A percentile compares a stretch with the other conserved stretches of the same genome.
Evolutionary conservation across 1,284 basidiomycete species (phyloP).

Genomic region (Vanrija sp.): DNA sequence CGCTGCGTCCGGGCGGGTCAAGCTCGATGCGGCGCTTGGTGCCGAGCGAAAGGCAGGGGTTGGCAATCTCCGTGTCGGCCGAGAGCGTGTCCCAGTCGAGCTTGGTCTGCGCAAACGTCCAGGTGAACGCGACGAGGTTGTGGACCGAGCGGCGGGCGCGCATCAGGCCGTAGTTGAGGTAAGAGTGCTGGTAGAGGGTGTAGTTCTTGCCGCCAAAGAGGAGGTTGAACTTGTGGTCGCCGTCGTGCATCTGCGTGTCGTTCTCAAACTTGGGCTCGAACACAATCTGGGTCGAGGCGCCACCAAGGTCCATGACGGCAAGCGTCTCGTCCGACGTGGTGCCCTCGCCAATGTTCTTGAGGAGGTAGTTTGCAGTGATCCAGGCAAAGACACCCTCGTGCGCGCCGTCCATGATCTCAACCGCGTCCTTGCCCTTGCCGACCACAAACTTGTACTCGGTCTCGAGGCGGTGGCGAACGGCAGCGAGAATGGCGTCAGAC

Average conservation of each 20-base stretch:
- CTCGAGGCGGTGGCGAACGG: slow-evolving; percentile 65
- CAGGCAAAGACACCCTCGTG: slow-evolving; percentile 97
- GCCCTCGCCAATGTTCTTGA: slow-evolving; percentile 65
- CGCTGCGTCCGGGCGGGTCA: slow-evolving; percentile 56
- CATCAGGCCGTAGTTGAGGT: slow-evolving; percentile 95
- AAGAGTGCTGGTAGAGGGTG: slow-evolving; percentile 88
- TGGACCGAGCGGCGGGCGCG: slow-evolving; percentile 80
- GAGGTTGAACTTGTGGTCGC: slow-evolving; percentile 91
- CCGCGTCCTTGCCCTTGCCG: slow-evolving; percentile 55
- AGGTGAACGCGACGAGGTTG: slow-evolving; percentile 82
- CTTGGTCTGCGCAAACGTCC: slow-evolving; percentile 52
- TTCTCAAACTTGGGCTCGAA: slow-evolving; percentile 74
- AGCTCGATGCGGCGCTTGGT: slow-evolving; percentile 66
- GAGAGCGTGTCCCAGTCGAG: slow-evolving; percentile 51
- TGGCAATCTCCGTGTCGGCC: slow-evolving; percentile 53
- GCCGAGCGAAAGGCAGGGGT: slow-evolving; percentile 76
- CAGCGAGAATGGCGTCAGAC: slow-evolving; percentile 70
- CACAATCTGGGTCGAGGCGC: slow-evolving; percentile 96
- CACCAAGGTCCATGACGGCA: slow-evolving; percentile 93
- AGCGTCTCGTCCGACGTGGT: slow-evolving; percentile 60
- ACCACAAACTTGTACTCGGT: slow-evolving; percentile 71
- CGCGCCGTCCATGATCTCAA: slow-evolving; percentile 91
- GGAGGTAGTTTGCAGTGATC: slow-evolving; percentile 95
- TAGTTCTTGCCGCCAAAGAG: slow-evolving; percentile 67
- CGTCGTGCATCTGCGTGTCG: slow-evolving; percentile 63